Evolutionary conservation across 2,329 filamentous ascomycete species (phyloP), one percentile per base, ranked within the genome.

Genomic region (Trichoderma pleuroti): DNA sequence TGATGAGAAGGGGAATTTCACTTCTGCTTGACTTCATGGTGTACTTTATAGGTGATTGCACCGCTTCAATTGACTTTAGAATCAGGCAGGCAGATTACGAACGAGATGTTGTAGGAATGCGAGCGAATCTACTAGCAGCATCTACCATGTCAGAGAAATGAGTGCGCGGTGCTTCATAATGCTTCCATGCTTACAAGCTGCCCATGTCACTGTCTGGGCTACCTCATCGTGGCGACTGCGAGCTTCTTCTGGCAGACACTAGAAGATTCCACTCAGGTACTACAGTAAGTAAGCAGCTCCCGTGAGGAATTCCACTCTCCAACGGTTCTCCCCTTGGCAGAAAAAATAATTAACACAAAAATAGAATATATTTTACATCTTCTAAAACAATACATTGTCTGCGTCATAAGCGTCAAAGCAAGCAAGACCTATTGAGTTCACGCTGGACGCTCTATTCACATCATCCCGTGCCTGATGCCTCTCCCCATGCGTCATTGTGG

Each of bases 1-100:
- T 78, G 74, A 77, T 68, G 63, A 61, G 21, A 54, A 66, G 39
- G 18, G 54, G 12, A 52, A 52, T 30, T 70, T 49, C 57, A 60
- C 24, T 42, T 36, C 32, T 59, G 7, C 42, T 30, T 32, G 63
- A 49, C 54, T 61, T 57, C 28, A 61, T 18, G 14, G 14, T 12
- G 21, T 74, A 70, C 74, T 81, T 80, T 81, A 81, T 81, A 81
- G 73, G 67, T 70, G 39, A 62, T 61, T 24, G 71, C 64, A 68
- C 34, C 42, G 57, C 57, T 75, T 77, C 74, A 59, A 49, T 68
- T 46, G 57, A 36, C 67, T 75, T 74, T 67, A 71, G 30, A 70
- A 74, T 76, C 65, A 57, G 57, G 75, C 73, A 62, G 65, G 62
- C 73, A 73, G 28, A 59, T 65, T 68, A 54, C 56, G 72, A 70